Base-by-base conservation (phyloP, 2,329 filamentous ascomycete genomes). In the Cladosporium velox region DNA sequence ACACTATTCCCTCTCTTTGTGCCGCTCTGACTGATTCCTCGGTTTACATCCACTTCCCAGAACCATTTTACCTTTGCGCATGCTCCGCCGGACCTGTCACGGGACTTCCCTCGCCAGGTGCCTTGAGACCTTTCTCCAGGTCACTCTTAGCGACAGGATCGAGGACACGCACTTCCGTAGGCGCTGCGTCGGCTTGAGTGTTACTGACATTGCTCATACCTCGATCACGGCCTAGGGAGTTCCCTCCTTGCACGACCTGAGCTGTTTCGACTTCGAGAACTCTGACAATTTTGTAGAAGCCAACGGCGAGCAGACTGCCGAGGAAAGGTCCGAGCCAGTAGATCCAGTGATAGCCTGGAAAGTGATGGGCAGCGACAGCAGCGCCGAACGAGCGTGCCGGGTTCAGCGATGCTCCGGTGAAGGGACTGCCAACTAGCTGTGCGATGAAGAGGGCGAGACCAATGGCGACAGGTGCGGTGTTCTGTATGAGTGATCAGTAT, bases 401-500 rank as follows among this genome's bases (percentile, higher is more conserved):
- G 59, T 77, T 77, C 18, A 77, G 68, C 14, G 70, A 73, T 32
- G 67, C 75, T 32, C 76, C 76, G 14, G 75, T 77, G 65, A 74
- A 77, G 66, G 71, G 74, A 35, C 75, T 71, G 21, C 73, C 72
- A 66, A 67, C 55, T n/a, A 75, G 65, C 62, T 76, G 82, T 0
- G 80, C 69, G 47, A 70, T 64, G 28, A 93, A 72, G 11, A 72
- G 58, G 3, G 74, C 67, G 24, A 76, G 68, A 21, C 74, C 71
- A 38, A 73, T 72, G 15, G 70, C 70, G 18, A 73, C 66, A 4
- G 71, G 71, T 15, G 69, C 68, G 28, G 92, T 79, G 73, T 84
- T 91, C 0, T 90, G 92, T 2, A 59, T 47, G 51, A n/a, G 24
- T 55, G 7, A 34, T 55, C 30, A 55, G 52, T 30, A 55, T 12